phyloP scores from a whole-genome alignment of 495 filamentous ascomycete genomes.

The Parathielavia hyrcaniae region DNA sequence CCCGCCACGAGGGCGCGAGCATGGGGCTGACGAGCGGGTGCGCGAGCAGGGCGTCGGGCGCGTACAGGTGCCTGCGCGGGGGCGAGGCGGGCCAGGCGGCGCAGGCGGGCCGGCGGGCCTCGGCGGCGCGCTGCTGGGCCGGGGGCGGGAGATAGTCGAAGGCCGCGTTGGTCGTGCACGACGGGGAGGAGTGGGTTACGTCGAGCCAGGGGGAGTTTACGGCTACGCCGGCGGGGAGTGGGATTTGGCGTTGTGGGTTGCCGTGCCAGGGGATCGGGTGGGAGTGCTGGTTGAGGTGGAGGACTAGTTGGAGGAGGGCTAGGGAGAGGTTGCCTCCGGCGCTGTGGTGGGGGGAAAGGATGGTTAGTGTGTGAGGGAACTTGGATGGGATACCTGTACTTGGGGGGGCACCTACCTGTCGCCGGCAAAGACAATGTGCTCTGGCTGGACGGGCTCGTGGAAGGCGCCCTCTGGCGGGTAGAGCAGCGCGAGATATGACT shows the following conservation, averaged over 20 bases:
- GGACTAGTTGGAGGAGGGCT: constrained; percentile 63
- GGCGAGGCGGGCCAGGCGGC: constrained; percentile 66
- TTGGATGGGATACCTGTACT: no score
- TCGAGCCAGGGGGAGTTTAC: constrained; percentile 71
- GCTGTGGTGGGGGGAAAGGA: constrained; percentile 37
- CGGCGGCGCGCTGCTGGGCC: constrained; percentile 26
- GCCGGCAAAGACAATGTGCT: constrained; percentile 72
- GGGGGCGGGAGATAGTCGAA: constrained; percentile 70
- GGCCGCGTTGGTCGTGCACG: constrained; percentile 51
- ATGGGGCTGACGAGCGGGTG: constrained; percentile 76
- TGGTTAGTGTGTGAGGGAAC: neutral
- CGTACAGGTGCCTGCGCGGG: constrained; percentile 63
- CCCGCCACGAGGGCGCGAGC: constrained; percentile 59
- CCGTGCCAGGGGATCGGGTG: constrained; percentile 60
- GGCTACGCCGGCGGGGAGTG: constrained; percentile 64
- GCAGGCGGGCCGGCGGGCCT: constrained; percentile 47
- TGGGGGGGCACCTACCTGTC: constrained; percentile 45
- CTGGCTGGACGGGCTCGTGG: constrained; percentile 61
- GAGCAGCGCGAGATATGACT: constrained; percentile 75
- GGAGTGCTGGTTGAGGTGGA: constrained; percentile 56
- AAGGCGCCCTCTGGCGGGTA: constrained; percentile 68
- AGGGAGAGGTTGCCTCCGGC: constrained; percentile 76
- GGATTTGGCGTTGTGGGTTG: constrained; percentile 44
- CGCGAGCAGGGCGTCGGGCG: constrained; percentile 51
- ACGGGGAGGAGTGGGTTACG: constrained; percentile 66